Evolutionary conservation across 202 grass and related monocot genomes (phyloP), one percentile per base, ranked within the genome.

Genomic region (Dendrocalamus latiflorus): DNA sequence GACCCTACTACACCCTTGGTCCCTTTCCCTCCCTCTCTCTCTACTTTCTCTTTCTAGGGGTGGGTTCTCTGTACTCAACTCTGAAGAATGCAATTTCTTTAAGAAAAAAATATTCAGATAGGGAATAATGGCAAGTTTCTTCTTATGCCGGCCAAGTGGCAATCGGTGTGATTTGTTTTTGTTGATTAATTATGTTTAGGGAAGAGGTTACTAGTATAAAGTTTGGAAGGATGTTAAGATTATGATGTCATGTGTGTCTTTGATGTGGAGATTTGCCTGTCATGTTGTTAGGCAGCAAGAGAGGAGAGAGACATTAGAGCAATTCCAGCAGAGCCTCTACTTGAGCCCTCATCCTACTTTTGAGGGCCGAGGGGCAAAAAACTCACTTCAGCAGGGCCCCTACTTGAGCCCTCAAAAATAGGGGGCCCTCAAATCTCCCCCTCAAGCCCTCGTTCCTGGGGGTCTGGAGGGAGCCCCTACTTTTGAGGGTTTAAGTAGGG

Each of bases 211-310:
- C 22, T 13, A 2, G 37, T 76, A 14, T 9, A 55, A 53, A 75
- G 33, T 62, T 51, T 73, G 63, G 36, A 63, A 74, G 61, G 68
- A 30, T 85, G 65, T 17, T 21, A 57, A 57, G 84, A 69, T 78
- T 39, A 44, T 74, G 74, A 90, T 43, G 88, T 86, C 83, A 63
- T 66, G 39, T 25, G 75, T 43, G 60, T 62, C 68, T 45, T 26
- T 74, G 45, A 57, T 77, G 82, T 33, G 77, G 86, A 68, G 69
- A 25, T 53, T 69, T 76, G 55, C 50, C 72, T 85, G 83, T 72
- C 70, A 64, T 62, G 81, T 76, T 64, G 70, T 7, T 70, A 26
- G 61, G 68, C 45, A 71, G 64, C 42, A 26, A 43, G 10, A 12
- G 25, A 42, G 69, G 14, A 70, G 37, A 33, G 26, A 51, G 15